Evolutionary conservation across 257 asterid species (phyloP).

Genomic region (Solanum bulbocastanum): DNA sequence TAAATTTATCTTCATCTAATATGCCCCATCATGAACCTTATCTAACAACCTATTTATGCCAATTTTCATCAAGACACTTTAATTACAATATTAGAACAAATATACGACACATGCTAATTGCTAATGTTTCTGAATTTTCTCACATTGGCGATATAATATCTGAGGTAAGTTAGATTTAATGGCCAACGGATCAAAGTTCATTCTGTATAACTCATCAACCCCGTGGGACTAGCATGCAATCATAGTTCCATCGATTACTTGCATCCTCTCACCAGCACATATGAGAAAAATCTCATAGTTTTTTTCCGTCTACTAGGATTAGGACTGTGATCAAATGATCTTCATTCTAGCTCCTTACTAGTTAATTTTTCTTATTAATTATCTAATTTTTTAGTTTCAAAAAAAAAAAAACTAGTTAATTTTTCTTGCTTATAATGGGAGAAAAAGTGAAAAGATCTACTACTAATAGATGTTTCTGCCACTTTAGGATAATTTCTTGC

Average conservation of each 20-base stretch:
- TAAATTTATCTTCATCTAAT: neutral
- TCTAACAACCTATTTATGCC: neutral
- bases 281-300: neutral
- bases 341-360: neutral
- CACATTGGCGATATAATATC: neutral
- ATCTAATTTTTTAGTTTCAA: too few species aligned
- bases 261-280: neutral
- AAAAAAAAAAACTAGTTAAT: neutral
- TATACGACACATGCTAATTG: neutral
- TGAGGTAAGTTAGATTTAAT: neutral
- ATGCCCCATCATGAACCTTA: neutral
- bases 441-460: neutral
- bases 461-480: neutral
- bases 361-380: neutral
- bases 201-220: neutral
- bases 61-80: neutral
- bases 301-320: neutral
- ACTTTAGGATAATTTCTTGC: neutral
- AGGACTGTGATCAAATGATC: neutral
- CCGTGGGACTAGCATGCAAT: neutral
- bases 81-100: neutral
- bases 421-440: neutral
- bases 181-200: neutral
- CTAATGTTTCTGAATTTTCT: neutral
- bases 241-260: neutral